Conservation (phyloP, 108 stramenopile species). For the Aurantiochytrium sp. region DNA sequence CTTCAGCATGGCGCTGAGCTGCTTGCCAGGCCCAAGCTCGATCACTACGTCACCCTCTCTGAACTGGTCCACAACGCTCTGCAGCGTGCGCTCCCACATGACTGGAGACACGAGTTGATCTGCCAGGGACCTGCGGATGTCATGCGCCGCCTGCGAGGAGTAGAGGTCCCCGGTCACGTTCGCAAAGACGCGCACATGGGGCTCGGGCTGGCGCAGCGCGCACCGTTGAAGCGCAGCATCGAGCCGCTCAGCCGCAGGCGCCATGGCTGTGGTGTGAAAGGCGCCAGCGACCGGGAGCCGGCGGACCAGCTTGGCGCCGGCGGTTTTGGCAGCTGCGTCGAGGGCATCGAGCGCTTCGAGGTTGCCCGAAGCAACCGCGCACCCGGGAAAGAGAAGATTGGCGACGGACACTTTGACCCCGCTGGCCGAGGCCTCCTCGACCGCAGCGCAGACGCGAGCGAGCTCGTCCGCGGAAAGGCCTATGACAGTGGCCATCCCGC, state of each 20-base stretch:
- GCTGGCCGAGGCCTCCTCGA: too few species aligned
- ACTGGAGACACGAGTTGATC: constrained; percentile 7
- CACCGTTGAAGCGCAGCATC: background rate
- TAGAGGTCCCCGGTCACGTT: background rate
- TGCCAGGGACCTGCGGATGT: background rate
- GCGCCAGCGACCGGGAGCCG: background rate
- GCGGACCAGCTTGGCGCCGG: background rate
- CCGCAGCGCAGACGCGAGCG: background rate
- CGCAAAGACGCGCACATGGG: background rate
- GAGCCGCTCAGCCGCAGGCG: background rate
- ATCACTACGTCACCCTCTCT: background rate
- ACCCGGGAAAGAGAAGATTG: background rate
- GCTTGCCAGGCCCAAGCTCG: background rate
- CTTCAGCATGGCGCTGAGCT: constrained; percentile 5
- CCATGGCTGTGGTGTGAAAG: background rate
- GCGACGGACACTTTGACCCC: background rate
- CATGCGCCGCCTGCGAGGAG: background rate
- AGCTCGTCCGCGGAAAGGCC: background rate
- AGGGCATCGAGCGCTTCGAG: background rate
- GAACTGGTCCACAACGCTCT: background rate
- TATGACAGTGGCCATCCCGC: background rate
- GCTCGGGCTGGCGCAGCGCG: too few species aligned
- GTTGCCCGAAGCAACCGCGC: background rate
- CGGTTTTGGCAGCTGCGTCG: background rate
- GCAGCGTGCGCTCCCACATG: background rate